Evolutionary conservation across 2,329 filamentous ascomycete genomes (phyloP).

Genomic region (Xylariaceae sp.): DNA sequence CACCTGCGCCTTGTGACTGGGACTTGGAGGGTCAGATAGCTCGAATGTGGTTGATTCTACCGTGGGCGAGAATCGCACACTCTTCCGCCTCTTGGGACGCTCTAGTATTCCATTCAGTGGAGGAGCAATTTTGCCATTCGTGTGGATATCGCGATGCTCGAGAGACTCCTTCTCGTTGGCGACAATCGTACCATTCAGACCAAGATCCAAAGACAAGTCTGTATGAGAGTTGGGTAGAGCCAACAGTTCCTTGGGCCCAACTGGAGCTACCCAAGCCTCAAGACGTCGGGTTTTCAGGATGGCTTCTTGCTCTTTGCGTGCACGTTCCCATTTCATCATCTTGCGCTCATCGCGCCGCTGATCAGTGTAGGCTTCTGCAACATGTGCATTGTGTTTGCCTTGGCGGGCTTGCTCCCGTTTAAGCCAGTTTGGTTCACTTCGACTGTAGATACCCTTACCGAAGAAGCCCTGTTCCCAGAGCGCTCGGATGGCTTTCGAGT

Average conservation of each 20-base stretch:
- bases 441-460: constrained; percentile 87
- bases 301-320: constrained; percentile 78
- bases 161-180: not conserved
- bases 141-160: not conserved
- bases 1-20: constrained; percentile 28
- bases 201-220: constrained; percentile 25
- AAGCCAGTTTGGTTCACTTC: constrained; percentile 93
- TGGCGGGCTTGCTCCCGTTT: constrained; percentile 72
- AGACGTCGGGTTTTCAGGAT: constrained; percentile 63
- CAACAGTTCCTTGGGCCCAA: constrained; percentile 44
- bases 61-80: constrained; percentile 65
- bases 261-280: constrained; percentile 42
- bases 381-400: constrained; percentile 60
- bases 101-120: not conserved
- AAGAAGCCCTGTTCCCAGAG: constrained; percentile 98
- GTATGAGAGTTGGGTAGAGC: constrained; percentile 51
- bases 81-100: constrained; percentile 48
- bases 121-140: no score
- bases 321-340: constrained; percentile 85
- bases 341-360: constrained; percentile 75
- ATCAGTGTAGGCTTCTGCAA: constrained; percentile 78
- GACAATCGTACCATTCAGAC: constrained; percentile 7
- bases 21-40: constrained; percentile 47
- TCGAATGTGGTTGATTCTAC: constrained; percentile 62
- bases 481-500: constrained; percentile 69